Evolutionary conservation across 2,329 filamentous ascomycete species (phyloP), one percentile per base, ranked within the genome.

Genomic region (Falciphora oryzae): DNA sequence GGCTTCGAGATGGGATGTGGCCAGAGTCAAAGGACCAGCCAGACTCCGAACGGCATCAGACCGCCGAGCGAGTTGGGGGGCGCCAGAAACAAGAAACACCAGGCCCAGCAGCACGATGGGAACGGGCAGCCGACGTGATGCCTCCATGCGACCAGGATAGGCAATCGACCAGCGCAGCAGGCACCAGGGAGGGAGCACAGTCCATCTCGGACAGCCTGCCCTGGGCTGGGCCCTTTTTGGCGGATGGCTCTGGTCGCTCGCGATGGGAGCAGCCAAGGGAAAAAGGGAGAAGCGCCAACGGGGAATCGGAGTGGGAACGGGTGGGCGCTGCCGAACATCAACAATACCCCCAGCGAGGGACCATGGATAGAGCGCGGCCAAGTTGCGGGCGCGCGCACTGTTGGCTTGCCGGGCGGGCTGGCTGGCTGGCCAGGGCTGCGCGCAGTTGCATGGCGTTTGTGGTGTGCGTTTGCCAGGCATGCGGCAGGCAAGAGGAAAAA

Each of bases 91-190:
- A n/a, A 53, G 67, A 0, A 76, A 78, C 0, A 80, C 83, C 6
- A 82, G 53, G 1, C 72, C 67, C 7, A 83, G 72, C 14, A 80
- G 70, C 13, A 80, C 65, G 2, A 53, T 53, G 44, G 44, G 44
- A 53, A 53, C 44, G 44, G 44, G 44, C 22, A 53, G 22, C 18
- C 44, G 44, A n/a, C 44, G 44, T 53, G 22, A 53, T 53, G 44
- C 44, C 44, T 53, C 44, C 44, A 53, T 53, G 44, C 44, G 22
- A n/a, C 44, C 44, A 53, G 44, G 44, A n/a, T 53, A 18, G 44
- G 44, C 18, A 53, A 53, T 53, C 44, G 22, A 22, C 22, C 44
- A n/a, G 44, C 22, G 44, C 44, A 53, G 44, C 44, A 53, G 44
- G 44, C 44, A 53, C 44, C 44, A 53, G 44, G 44, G 44, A 53